Percentiles rank a stretch among this genome's conserved stretches.
These are phyloP conservation scores for Penicillium fimorum DNA, from an alignment of 495 filamentous ascomycete genomes.

Conservation along the genomic window DNA sequence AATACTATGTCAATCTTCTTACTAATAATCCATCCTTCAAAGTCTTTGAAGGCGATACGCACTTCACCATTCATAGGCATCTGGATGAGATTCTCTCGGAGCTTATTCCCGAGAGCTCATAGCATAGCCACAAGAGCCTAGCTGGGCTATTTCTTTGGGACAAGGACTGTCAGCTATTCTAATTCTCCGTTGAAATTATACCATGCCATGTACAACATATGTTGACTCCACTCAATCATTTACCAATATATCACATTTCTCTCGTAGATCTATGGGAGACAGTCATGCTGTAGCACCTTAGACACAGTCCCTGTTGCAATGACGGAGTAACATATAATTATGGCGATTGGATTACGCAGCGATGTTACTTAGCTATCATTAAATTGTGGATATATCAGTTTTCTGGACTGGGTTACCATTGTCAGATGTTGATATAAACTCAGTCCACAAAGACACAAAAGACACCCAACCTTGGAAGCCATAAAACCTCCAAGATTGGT, in stretches of 20 bases:
- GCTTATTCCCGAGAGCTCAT: conserved; percentile 5
- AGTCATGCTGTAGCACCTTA: not conserved
- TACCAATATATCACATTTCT: not conserved
- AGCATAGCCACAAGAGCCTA: not conserved
- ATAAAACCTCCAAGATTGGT: not conserved
- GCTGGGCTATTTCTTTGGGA: not conserved
- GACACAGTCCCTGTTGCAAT: not conserved
- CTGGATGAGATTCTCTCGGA: conserved; percentile 15
- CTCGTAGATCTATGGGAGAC: not conserved
- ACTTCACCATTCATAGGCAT: conserved; percentile 21
- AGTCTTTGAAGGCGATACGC: conserved; percentile 16
- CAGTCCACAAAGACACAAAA: not conserved
- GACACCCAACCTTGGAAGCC: too few relatives aligned
- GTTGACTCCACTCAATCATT: not conserved
- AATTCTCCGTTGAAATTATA: not conserved
- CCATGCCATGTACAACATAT: not conserved
- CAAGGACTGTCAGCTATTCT: not conserved
- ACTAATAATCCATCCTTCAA: conserved; percentile 14
- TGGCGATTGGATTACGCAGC: not conserved
- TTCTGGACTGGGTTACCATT: not conserved
- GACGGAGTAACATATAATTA: not conserved
- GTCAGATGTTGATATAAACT: not conserved
- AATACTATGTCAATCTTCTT: conserved; percentile 20
- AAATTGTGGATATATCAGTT: not conserved
- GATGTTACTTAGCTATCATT: not conserved